phyloP scores from a whole-genome alignment of 2,329 filamentous ascomycete species.

The Claviceps maximensis region DNA sequence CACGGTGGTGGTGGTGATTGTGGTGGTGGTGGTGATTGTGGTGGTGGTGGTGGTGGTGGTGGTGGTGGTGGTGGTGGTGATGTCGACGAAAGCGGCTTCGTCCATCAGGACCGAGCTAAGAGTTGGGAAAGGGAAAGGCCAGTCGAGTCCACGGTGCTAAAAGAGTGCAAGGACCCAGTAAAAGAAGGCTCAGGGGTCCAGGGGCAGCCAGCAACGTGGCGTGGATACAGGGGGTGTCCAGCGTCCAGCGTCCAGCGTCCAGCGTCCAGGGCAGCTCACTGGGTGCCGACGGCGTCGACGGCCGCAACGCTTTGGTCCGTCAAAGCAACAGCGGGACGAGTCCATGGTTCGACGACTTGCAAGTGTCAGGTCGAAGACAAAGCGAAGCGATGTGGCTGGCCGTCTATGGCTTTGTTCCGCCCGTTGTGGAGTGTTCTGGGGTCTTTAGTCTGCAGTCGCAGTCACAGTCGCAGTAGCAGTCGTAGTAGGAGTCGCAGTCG shows the following conservation, averaged over 20 bases:
- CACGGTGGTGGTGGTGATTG: background rate
- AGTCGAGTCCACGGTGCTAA: no score
- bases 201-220: constrained; percentile 1
- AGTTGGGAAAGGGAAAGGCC: no score
- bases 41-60: background rate
- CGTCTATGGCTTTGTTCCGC: no score
- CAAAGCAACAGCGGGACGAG: background rate
- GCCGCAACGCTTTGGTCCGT: background rate
- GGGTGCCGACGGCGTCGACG: background rate
- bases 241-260: no score
- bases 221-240: background rate
- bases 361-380: no score
- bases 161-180: no score
- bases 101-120: background rate
- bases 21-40: background rate
- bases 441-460: no score
- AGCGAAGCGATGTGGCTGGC: no score
- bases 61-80: background rate
- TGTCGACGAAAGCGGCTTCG: background rate
- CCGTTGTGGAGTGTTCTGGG: no score
- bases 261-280: background rate
- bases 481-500: no score
- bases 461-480: no score
- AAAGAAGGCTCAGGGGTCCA: background rate
- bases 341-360: background rate